Evolutionary conservation across 2,329 filamentous ascomycete species (phyloP).

Genomic region (Verticillium dahliae): DNA sequence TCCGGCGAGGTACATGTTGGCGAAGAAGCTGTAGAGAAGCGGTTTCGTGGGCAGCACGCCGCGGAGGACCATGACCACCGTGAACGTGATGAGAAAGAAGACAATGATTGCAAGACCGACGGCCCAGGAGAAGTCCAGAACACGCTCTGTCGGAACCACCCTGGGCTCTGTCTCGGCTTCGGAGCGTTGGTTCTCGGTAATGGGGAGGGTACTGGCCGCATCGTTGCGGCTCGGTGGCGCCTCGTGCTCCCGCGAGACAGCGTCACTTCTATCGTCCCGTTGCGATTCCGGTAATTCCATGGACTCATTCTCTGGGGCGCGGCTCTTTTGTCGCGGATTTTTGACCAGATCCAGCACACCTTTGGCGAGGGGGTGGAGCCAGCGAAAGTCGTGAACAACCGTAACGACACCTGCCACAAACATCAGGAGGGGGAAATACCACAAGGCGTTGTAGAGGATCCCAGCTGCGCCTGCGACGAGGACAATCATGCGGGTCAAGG

Average conservation of each 20-base stretch:
- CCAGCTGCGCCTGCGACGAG: slow-evolving; percentile 58
- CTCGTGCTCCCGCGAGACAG: background rate
- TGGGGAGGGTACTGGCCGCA: slow-evolving; percentile 1
- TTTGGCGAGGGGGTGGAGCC: slow-evolving; percentile 30
- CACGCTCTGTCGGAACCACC: slow-evolving; percentile 23
- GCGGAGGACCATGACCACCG: slow-evolving; percentile 45
- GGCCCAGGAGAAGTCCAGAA: slow-evolving; percentile 37
- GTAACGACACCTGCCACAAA: slow-evolving; percentile 44
- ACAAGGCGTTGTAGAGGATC: slow-evolving; percentile 63
- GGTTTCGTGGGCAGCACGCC: slow-evolving; percentile 32
- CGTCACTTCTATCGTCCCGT: too few relatives aligned
- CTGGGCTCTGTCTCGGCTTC: slow-evolving; percentile 12
- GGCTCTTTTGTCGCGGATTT: background rate
- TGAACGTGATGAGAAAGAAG: slow-evolving; percentile 50
- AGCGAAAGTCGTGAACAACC: slow-evolving; percentile 48
- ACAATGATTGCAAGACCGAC: slow-evolving; percentile 32
- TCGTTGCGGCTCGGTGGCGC: background rate
- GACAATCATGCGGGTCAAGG: slow-evolving; percentile 55
- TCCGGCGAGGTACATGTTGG: slow-evolving; percentile 68
- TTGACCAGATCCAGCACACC: background rate
- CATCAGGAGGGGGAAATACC: slow-evolving; percentile 68
- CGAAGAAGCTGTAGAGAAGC: slow-evolving; percentile 51
- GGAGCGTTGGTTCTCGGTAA: background rate
- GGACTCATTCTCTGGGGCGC: background rate
- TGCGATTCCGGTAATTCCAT: background rate